Conservation (phyloP, 208 protist genomes). For the Eutreptiella sp. region DNA sequence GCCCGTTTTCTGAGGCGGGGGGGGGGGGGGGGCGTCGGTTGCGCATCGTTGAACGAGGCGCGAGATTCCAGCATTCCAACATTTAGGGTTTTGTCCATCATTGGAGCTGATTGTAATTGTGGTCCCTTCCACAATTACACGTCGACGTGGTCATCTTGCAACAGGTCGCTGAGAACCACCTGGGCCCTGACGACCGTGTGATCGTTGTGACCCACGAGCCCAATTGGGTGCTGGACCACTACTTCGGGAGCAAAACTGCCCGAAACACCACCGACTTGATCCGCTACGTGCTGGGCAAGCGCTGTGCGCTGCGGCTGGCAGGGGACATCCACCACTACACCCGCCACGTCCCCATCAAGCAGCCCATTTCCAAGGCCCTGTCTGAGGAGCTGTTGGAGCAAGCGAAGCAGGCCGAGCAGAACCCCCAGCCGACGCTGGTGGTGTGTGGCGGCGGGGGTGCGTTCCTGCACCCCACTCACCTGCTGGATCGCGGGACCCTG, state of each 20-base stretch:
- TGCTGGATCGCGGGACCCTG: constrained; percentile 38
- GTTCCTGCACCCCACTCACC: constrained; percentile 49
- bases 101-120: not conserved
- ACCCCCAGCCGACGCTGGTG: constrained; percentile 55
- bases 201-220: constrained; percentile 61
- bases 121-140: too few species aligned
- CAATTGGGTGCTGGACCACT: constrained; percentile 60
- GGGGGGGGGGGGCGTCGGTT: too few species aligned
- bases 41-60: too few species aligned
- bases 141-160: constrained; percentile 16
- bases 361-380: not conserved
- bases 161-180: constrained; percentile 54
- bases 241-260: constrained; percentile 50
- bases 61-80: too few species aligned
- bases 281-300: constrained; percentile 47
- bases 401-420: constrained; percentile 43
- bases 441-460: constrained; percentile 71
- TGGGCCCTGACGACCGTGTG: constrained; percentile 60
- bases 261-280: constrained; percentile 44
- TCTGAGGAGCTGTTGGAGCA: not conserved
- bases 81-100: too few species aligned
- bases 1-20: too few species aligned
- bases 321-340: constrained; percentile 80
- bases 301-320: constrained; percentile 51
- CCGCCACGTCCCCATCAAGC: constrained; percentile 30